These are phyloP conservation scores for Trichosporon coremiiforme DNA, from an alignment of 1,284 basidiomycete genomes.

Conservation along the genomic window DNA sequence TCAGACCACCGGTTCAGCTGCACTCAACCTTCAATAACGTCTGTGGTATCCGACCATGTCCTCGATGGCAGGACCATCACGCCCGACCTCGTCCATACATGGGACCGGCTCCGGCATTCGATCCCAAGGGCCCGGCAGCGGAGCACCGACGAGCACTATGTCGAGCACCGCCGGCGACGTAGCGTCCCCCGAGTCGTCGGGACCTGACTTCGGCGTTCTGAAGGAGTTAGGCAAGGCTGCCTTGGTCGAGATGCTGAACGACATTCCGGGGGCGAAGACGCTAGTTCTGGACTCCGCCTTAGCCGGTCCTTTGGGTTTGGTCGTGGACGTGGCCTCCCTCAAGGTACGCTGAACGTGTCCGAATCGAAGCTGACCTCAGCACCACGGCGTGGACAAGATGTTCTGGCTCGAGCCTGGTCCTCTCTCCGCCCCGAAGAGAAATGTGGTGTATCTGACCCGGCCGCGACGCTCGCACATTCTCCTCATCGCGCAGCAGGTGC, in stretches of 20 bases:
- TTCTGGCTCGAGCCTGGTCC: conserved; percentile 95
- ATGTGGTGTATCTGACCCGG: conserved; percentile 92
- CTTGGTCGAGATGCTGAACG: conserved; percentile 77
- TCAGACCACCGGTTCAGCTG: background rate
- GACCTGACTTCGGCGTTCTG: conserved; percentile 69
- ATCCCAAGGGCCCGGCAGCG: background rate
- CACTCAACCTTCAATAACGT: background rate
- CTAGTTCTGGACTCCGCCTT: conserved; percentile 85
- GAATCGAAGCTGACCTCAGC: conserved; percentile 63
- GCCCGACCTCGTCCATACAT: conserved; percentile 39
- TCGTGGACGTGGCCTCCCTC: conserved; percentile 86
- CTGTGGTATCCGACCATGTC: conserved; percentile 29
- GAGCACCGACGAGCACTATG: conserved; percentile 1
- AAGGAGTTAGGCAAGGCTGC: conserved; percentile 75
- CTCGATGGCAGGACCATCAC: conserved; percentile 33
- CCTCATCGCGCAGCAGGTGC: conserved; percentile 69
- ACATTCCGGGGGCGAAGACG: conserved; percentile 94
- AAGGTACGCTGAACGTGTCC: conserved; percentile 80
- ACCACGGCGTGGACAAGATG: conserved; percentile 99
- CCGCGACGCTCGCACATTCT: conserved; percentile 83
- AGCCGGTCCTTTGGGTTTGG: conserved; percentile 87
- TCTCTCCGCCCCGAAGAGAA: conserved; percentile 77
- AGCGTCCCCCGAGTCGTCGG: conserved; percentile 27
- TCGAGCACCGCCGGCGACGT: conserved; percentile 53
- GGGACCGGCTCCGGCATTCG: background rate